Conservation (phyloP, 805 yeast species). For the Kuraishia cidri region DNA sequence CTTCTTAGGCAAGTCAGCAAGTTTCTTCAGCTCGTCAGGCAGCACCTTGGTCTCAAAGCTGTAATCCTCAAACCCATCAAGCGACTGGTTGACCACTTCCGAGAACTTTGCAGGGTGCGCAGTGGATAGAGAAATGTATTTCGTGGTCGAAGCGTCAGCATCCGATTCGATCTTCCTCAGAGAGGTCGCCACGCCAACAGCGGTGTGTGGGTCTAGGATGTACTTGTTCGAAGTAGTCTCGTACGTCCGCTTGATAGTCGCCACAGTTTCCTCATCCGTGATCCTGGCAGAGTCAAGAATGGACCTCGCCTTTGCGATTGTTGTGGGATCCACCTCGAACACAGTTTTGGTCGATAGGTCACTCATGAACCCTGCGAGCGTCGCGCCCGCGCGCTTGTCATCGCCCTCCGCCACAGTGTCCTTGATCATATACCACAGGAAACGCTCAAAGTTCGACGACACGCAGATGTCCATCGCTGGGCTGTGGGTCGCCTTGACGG, state of each 20-base stretch:
- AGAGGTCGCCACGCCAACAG: slow-evolving; percentile 86
- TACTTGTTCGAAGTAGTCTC: slow-evolving; percentile 50
- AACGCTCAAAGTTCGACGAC: slow-evolving; percentile 93
- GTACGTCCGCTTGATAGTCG: slow-evolving; percentile 69
- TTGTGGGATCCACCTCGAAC: slow-evolving; percentile 58
- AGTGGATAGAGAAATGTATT: slow-evolving; percentile 77
- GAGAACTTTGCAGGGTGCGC: slow-evolving; percentile 99
- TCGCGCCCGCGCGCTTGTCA: slow-evolving; percentile 63
- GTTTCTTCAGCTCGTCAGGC: slow-evolving; percentile 76
- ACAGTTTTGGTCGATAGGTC: slow-evolving; percentile 70
- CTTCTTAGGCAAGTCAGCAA: slow-evolving; percentile 66
- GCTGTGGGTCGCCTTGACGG: slow-evolving; percentile 80
- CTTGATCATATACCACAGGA: slow-evolving; percentile 88
- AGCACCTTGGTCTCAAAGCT: slow-evolving; percentile 83
- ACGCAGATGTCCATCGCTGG: slow-evolving; percentile 99
- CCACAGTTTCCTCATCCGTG: slow-evolving; percentile 67
- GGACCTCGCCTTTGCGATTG: slow-evolving; percentile 54
- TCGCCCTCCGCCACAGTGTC: slow-evolving; percentile 53
- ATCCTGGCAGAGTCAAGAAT: slow-evolving; percentile 79
- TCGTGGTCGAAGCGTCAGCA: slow-evolving; percentile 24
- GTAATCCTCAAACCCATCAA: slow-evolving; percentile 58
- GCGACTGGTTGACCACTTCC: slow-evolving; percentile 85
- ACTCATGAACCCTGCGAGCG: slow-evolving; percentile 67
- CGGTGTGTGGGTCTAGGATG: slow-evolving; percentile 92
- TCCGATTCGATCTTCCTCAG: slow-evolving; percentile 46